Base-by-base conservation (phyloP, 164 flowering plant species). In the Saururus chinensis region DNA sequence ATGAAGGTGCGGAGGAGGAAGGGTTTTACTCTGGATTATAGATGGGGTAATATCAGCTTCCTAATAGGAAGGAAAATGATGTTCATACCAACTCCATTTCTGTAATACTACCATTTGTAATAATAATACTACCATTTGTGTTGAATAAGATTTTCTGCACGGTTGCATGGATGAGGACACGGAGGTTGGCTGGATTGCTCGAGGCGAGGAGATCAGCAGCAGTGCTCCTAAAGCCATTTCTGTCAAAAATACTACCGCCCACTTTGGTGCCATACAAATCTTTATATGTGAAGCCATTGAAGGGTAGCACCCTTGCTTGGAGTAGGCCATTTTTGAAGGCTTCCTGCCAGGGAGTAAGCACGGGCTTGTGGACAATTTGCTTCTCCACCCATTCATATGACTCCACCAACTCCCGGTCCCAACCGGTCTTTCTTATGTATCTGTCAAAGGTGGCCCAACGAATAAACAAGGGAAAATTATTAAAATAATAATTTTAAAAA, bases 241-340 rank as follows among this genome's bases (percentile, higher is more conserved):
- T 49, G 59, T 93, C 95, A 22, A 93, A 93, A 42, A 84, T 90
- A 59, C 88, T 82, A 19, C 98, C 98, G 21, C 98, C 97, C 57
- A 88, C 74, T 68, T 93, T 93, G 64, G 98, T 93, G 7, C 98
- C 98, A 56, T 73, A 79, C 3, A 79, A 30, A 67, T 93, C 97
- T 53, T 93, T 92, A 51, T 71, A 86, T 16, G 97, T 88, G 74
- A 80, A 88, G 0, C 98, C 98, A 70, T 93, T 93, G 63, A 68
- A 83, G 25, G 98, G 98, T 0, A 81, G 66, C 8, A 93, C 66
- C 12, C 97, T 96, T 16, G 73, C 82, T 45, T 86, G 89, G 41
- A 93, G 58, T 5, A 93, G 86, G 52, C 95, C 71, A 53, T 87
- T 84, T 62, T 79, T 80, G 1, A 88, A 35, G 0, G 89, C 95